These are phyloP conservation scores for Neurospora sp. DNA, from an alignment of 2,329 filamentous ascomycete genomes.

Conservation along the genomic window DNA sequence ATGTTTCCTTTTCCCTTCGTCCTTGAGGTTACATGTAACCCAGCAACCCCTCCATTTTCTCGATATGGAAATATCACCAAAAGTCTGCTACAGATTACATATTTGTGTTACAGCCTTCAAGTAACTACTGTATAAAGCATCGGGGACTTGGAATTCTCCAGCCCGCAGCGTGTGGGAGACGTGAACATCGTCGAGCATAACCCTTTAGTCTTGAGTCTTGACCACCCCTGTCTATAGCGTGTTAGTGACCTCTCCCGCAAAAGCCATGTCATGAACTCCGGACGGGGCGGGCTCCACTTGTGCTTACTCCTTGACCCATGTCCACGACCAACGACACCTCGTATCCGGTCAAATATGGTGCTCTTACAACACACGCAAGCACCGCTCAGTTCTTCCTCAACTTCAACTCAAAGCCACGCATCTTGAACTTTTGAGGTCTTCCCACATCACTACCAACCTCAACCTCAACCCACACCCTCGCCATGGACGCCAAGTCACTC, in stretches of 20 bases:
- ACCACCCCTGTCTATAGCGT: neutral
- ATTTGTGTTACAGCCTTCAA: neutral
- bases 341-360: neutral
- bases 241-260: neutral
- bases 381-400: neutral
- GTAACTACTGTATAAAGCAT: neutral
- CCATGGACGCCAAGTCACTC: slow-evolving; percentile 11
- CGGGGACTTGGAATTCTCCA: neutral
- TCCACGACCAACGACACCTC: neutral
- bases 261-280: neutral
- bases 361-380: neutral
- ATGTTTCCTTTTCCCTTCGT: neutral
- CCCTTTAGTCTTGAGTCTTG: neutral
- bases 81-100: neutral
- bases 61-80: neutral
- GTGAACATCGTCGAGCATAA: neutral
- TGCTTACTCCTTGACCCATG: neutral
- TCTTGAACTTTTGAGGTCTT: neutral
- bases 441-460: neutral
- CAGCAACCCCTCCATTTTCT: neutral
- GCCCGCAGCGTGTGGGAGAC: neutral
- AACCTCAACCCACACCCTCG: neutral
- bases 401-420: neutral
- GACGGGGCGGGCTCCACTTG: neutral
- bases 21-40: neutral